Evolutionary conservation across 805 yeast species (phyloP).

Genomic region (Saccharomycopsis vini): DNA sequence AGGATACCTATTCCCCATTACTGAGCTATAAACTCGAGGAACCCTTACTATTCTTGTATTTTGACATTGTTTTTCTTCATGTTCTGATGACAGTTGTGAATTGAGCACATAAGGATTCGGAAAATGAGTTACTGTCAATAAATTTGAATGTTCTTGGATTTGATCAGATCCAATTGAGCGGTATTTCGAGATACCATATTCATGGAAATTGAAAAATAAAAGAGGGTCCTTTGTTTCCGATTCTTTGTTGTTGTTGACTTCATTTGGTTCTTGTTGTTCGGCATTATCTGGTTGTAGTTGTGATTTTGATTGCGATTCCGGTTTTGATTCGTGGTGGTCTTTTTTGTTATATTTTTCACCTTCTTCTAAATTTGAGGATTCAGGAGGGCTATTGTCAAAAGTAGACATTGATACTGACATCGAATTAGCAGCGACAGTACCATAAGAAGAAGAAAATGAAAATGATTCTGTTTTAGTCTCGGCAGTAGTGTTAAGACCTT

Average conservation of each 20-base stretch:
- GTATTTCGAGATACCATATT: constrained; percentile 33
- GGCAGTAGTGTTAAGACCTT: too few species aligned
- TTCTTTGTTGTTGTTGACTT: background rate
- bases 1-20: constrained; percentile 32
- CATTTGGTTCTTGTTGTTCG: background rate
- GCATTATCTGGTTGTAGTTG: too few species aligned
- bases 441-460: too few species aligned
- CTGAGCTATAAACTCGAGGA: constrained; percentile 38
- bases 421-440: too few species aligned
- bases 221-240: constrained; percentile 16
- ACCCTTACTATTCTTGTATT: constrained; percentile 54
- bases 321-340: too few species aligned
- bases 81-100: too few species aligned
- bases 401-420: too few species aligned
- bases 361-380: too few species aligned
- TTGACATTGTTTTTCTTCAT: constrained; percentile 22
- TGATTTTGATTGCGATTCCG: too few species aligned
- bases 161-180: constrained; percentile 18
- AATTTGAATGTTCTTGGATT: constrained; percentile 19
- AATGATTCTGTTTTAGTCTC: too few species aligned
- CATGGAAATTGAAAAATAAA: constrained; percentile 61
- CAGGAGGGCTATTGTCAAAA: too few species aligned
- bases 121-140: constrained; percentile 53
- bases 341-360: too few species aligned
- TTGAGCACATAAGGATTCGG: constrained; percentile 43